phyloP scores from a whole-genome alignment of 2,329 filamentous ascomycete species.

The Acrocalymma vagum region DNA sequence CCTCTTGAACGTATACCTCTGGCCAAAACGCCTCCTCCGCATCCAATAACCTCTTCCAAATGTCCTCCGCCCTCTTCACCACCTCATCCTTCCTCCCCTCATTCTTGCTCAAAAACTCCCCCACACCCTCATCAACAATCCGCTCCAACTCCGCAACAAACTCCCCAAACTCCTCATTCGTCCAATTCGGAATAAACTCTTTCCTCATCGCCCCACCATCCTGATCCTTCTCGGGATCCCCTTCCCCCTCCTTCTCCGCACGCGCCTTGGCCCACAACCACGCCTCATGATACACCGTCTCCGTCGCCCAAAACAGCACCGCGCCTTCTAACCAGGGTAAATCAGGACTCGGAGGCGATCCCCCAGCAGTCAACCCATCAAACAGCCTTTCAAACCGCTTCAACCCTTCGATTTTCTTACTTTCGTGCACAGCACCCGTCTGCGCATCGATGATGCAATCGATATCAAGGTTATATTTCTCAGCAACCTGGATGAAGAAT shows the following conservation, averaged over 20 bases:
- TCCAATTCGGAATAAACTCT: conserved; percentile 76
- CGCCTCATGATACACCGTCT: conserved; percentile 45
- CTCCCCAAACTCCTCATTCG: conserved; percentile 64
- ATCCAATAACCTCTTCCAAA: conserved; percentile 38
- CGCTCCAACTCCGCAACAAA: conserved; percentile 66
- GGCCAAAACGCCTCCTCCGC: conserved; percentile 47
- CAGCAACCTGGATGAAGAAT: conserved; percentile 42
- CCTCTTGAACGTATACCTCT: too few relatives aligned
- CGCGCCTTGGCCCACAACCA: conserved; percentile 42
- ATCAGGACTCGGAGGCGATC: background rate
- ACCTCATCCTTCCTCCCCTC: conserved; percentile 29
- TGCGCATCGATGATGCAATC: conserved; percentile 12
- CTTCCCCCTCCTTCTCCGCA: conserved; percentile 6
- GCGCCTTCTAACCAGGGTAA: conserved; percentile 45
- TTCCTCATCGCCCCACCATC: conserved; percentile 71
- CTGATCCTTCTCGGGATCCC: conserved; percentile 53
- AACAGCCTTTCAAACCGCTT: conserved; percentile 40
- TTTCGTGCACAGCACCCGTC: conserved; percentile 11
- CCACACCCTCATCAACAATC: conserved; percentile 61
- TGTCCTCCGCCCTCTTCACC: conserved; percentile 25
- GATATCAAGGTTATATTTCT: conserved; percentile 33
- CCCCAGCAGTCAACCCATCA: conserved; percentile 18
- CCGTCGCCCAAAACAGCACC: conserved; percentile 42
- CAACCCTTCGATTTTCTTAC: conserved; percentile 34
- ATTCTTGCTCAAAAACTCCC: conserved; percentile 25